Evolutionary conservation across 139 green algal species (phyloP).

Genomic region (Volvox reticuliferus): DNA sequence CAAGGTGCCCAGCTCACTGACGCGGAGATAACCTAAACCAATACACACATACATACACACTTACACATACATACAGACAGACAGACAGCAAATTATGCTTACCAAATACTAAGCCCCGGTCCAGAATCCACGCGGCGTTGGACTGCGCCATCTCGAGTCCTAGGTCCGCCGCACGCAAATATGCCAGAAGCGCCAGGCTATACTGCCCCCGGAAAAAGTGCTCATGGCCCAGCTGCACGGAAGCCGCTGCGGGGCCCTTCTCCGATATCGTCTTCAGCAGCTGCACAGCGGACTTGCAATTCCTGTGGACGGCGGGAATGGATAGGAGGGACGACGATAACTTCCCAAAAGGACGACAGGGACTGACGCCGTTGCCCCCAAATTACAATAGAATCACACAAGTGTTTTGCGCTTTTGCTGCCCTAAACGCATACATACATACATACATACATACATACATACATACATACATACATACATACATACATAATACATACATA

Average conservation of each 20-base stretch:
- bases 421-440: too few relatives aligned
- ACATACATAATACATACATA: too few relatives aligned
- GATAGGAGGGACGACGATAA: background rate
- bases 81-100: background rate
- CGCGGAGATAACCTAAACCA: too few relatives aligned
- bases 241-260: constrained; percentile 56
- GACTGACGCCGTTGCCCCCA: too few relatives aligned
- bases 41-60: too few relatives aligned
- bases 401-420: too few relatives aligned
- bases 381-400: too few relatives aligned
- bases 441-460: too few relatives aligned
- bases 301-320: constrained; percentile 30
- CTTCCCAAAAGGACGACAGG: too few relatives aligned
- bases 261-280: constrained; percentile 70
- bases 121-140: constrained; percentile 96
- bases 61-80: too few relatives aligned
- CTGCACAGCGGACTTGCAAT: constrained; percentile 62
- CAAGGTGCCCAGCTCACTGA: too few relatives aligned
- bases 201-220: constrained; percentile 74
- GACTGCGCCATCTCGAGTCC: constrained; percentile 91
- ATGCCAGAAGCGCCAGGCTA: constrained; percentile 52
- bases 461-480: too few relatives aligned
- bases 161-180: constrained; percentile 81
- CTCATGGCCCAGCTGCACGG: constrained; percentile 74
- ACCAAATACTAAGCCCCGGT: constrained; percentile 53